Conservation (phyloP, 371 early-diverging fungal species). For the Mucor sp. region DNA sequence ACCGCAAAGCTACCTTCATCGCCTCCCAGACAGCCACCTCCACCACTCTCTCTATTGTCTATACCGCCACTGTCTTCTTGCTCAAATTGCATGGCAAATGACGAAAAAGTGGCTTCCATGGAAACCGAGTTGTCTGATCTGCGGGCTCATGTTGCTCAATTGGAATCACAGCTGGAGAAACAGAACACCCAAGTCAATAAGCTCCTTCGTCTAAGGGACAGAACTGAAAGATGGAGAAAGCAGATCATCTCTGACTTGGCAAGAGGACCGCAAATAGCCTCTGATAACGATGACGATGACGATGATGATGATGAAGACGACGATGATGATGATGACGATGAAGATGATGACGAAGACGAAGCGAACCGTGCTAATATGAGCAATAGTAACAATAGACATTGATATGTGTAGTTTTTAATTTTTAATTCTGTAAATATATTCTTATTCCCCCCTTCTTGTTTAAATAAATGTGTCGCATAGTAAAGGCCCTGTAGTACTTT, state of each 20-base stretch:
- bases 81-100: constrained; percentile 19
- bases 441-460: background rate
- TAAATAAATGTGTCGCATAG: background rate
- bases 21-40: background rate
- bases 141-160: constrained; percentile 15
- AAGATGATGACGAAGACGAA: background rate
- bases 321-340: constrained; percentile 5
- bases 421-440: background rate
- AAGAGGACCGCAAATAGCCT: constrained; percentile 16
- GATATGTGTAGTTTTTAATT: background rate
- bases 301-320: constrained; percentile 18
- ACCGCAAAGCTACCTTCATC: background rate
- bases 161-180: constrained; percentile 23
- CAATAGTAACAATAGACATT: background rate
- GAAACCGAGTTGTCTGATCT: constrained; percentile 17
- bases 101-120: constrained; percentile 14
- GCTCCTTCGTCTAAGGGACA: constrained; percentile 5
- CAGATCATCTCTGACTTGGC: constrained; percentile 26
- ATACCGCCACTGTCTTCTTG: constrained; percentile 16
- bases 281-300: constrained; percentile 20
- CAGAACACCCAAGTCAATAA: constrained; percentile 20
- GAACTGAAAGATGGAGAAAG: constrained; percentile 28
- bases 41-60: background rate
- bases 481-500: background rate
- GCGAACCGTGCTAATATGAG: background rate